These are phyloP conservation scores for Phaeosphaeriaceae sp. DNA, from an alignment of 2,329 filamentous ascomycete species.

Conservation along the genomic window DNA sequence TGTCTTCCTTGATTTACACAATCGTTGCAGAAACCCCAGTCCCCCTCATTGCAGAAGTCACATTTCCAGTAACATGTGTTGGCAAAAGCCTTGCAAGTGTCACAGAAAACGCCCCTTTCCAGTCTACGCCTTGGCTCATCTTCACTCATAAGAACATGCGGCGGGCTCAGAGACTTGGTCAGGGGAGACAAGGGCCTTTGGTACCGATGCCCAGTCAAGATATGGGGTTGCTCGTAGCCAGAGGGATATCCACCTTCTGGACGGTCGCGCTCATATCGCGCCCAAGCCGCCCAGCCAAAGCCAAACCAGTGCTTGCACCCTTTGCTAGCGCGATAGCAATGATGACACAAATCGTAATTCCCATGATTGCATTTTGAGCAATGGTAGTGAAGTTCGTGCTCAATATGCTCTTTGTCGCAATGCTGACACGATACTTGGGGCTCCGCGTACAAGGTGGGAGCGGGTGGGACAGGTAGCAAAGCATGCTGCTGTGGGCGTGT, in stretches of 20 bases:
- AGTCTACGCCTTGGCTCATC: slow-evolving; percentile 72
- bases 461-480: slow-evolving; percentile 15
- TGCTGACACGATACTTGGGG: slow-evolving; percentile 75
- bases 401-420: slow-evolving; percentile 74
- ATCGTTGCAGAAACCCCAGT: slow-evolving; percentile 91
- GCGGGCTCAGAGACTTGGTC: slow-evolving; percentile 26
- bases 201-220: slow-evolving; percentile 57
- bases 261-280: slow-evolving; percentile 63
- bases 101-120: slow-evolving; percentile 84
- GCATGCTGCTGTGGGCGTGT: slow-evolving; percentile 24
- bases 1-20: slow-evolving; percentile 84
- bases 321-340: slow-evolving; percentile 77
- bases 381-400: slow-evolving; percentile 86
- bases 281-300: slow-evolving; percentile 76
- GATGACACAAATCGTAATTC: slow-evolving; percentile 77
- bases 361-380: slow-evolving; percentile 74
- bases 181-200: slow-evolving; percentile 34
- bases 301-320: slow-evolving; percentile 90
- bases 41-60: slow-evolving; percentile 83
- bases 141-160: slow-evolving; percentile 56
- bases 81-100: slow-evolving; percentile 72
- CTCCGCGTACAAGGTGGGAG: slow-evolving; percentile 63
- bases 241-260: slow-evolving; percentile 51
- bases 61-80: slow-evolving; percentile 93
- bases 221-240: slow-evolving; percentile 58